phyloP scores from a whole-genome alignment of 371 early-diverging fungal species.

The Mucor ambiguus region DNA sequence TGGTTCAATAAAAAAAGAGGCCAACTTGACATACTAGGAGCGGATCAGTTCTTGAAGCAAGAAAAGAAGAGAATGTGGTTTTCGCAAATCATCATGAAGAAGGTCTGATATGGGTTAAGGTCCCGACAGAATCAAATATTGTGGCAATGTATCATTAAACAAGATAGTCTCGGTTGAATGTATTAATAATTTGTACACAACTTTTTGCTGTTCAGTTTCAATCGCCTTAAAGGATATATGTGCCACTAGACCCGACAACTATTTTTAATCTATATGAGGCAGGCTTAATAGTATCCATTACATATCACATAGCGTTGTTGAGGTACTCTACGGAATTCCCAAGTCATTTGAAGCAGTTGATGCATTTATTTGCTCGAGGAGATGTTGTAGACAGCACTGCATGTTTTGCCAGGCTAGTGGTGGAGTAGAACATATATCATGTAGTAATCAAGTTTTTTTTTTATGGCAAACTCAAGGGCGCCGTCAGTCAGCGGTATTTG shows the following conservation, averaged over 20 bases:
- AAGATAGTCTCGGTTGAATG: background rate
- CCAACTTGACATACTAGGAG: background rate
- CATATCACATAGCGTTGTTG: background rate
- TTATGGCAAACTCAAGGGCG: background rate
- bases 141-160: background rate
- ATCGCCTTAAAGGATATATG: background rate
- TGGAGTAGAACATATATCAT: background rate
- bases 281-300: too few species aligned
- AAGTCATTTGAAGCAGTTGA: too few species aligned
- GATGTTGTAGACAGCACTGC: background rate
- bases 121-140: background rate
- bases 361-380: background rate
- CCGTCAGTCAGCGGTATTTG: background rate
- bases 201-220: background rate
- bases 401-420: background rate
- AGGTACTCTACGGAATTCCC: too few species aligned
- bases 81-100: background rate
- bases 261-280: background rate
- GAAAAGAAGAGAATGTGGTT: background rate
- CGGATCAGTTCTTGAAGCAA: background rate
- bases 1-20: background rate
- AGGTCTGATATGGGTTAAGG: background rate
- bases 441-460: background rate
- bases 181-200: background rate
- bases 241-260: background rate